Base-by-base conservation (phyloP, 106 monocot genomes). In the Narthecium ossifragum region DNA sequence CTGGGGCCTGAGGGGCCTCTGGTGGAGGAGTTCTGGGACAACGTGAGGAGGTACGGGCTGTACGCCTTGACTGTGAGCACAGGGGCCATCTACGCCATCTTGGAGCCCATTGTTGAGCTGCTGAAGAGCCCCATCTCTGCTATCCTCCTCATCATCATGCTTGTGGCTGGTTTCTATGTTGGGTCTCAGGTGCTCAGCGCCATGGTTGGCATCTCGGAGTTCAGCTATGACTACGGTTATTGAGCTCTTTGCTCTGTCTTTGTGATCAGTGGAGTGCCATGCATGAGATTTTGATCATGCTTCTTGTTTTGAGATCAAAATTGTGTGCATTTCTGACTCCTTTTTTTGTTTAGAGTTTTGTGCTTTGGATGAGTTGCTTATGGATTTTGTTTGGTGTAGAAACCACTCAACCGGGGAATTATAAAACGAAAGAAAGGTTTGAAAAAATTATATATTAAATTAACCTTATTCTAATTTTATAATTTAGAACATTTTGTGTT, bases 21-120 rank as follows among this genome's bases (percentile, higher is more conserved):
- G 67, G 66, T 82, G 50, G 89, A 82, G 75, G 94, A 96, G 65
- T 90, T 96, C 56, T 96, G 94, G 94, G 94, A 96, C 52, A 96
- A 96, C 63, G 55, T 96, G 76, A 74, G 90, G 70, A 73, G 90
- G 70, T 96, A 96, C 58, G 90, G 72, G n/a, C 65, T 96, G 36
- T 96, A 86, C 55, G 23, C 53, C 10, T 38, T 96, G 32, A 96
- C 94, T 14, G 94, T 96, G 27, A 96, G 90, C 75, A 86, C 90
- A 2, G 90, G 94, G 18, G 82, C 63, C 20, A 53, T 76, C 36
- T 96, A 83, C 75, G 66, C 86, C 13, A 34, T 96, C 12, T 9
- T 78, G 3, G 55, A 73, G 43, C 94, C 94, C 13, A 80, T 96
- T 20, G 38, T 75, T 3, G 90, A 86, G 75, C 75, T 96, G 18